Evolutionary conservation across 768 basidiomycete genomes (phyloP).

Genomic region (Tylopilus sp.): DNA sequence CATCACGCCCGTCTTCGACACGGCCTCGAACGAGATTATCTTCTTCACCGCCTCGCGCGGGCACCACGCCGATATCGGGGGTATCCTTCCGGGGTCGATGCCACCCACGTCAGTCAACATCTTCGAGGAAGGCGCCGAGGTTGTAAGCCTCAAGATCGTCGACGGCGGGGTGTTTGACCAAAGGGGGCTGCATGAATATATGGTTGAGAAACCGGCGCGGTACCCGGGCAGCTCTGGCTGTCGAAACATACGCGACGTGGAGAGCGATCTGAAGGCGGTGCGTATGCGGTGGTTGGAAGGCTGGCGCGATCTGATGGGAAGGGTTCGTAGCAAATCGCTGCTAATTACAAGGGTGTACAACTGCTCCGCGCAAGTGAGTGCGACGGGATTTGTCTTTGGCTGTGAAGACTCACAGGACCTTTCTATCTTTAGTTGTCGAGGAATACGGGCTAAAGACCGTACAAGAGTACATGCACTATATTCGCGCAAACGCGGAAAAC

Average conservation of each 20-base stretch:
- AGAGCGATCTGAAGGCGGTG: slow-evolving; percentile 89
- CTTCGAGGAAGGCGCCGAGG: slow-evolving; percentile 92
- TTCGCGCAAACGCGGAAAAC: slow-evolving; percentile 82
- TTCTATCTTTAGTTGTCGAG: slow-evolving; percentile 55
- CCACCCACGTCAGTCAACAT: slow-evolving; percentile 89
- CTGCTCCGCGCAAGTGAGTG: slow-evolving; percentile 75
- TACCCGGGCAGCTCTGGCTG: slow-evolving; percentile 88
- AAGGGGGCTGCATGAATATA: slow-evolving; percentile 68
- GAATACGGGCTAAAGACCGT: slow-evolving; percentile 87
- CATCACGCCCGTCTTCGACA: slow-evolving; percentile 87
- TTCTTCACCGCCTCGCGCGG: slow-evolving; percentile 93
- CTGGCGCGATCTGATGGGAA: background rate
- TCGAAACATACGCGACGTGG: slow-evolving; percentile 83
- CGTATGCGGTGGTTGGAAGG: slow-evolving; percentile 23
- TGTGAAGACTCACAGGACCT: slow-evolving; percentile 5
- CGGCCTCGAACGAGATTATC: slow-evolving; percentile 64
- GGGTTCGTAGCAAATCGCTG: slow-evolving; percentile 75
- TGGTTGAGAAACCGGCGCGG: slow-evolving; percentile 76
- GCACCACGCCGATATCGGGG: slow-evolving; percentile 93
- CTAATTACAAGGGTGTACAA: slow-evolving; percentile 89
- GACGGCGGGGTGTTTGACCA: slow-evolving; percentile 75
- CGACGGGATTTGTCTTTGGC: background rate
- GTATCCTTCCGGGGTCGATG: slow-evolving; percentile 92
- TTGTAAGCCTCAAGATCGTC: slow-evolving; percentile 91
- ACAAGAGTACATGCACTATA: slow-evolving; percentile 92